Conservation (phyloP, 2,329 filamentous ascomycete genomes). For the Colletotrichum sp. region DNA sequence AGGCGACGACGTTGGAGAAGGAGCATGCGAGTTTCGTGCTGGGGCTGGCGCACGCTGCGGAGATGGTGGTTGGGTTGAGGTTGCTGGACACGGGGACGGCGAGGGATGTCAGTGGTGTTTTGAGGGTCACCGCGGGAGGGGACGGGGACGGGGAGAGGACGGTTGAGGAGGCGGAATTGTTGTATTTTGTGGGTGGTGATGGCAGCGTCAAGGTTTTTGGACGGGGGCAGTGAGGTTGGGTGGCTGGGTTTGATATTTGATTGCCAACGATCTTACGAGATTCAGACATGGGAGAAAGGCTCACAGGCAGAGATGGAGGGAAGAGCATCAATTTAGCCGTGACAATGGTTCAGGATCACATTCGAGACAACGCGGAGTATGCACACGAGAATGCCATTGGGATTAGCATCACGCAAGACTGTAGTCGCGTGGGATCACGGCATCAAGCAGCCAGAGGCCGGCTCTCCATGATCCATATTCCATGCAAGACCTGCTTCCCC, state of each 20-base stretch:
- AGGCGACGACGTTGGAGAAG: constrained; percentile 69
- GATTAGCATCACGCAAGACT: neutral
- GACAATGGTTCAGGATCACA: neutral
- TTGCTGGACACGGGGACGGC: constrained; percentile 87
- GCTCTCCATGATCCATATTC: constrained; percentile 12
- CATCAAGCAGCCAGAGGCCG: neutral
- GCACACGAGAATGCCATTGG: neutral
- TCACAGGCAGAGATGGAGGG: neutral
- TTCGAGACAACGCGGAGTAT: neutral
- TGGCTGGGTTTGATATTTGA: neutral
- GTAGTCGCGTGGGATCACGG: neutral
- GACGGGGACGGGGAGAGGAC: constrained; percentile 23
- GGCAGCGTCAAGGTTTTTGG: constrained; percentile 84
- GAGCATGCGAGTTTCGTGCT: constrained; percentile 75
- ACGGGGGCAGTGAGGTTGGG: constrained; percentile 61
- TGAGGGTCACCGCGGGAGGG: constrained; percentile 72
- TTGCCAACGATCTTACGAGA: neutral
- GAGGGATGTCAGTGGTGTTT: constrained; percentile 86
- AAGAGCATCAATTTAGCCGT: neutral
- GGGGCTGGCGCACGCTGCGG: constrained; percentile 75
- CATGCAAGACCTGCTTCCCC: neutral
- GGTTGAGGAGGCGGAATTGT: constrained; percentile 68
- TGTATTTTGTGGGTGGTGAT: constrained; percentile 83
- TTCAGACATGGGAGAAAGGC: neutral
- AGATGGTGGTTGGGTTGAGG: constrained; percentile 73